Base-by-base conservation (phyloP, 805 yeast species). In the Candida ficus region DNA sequence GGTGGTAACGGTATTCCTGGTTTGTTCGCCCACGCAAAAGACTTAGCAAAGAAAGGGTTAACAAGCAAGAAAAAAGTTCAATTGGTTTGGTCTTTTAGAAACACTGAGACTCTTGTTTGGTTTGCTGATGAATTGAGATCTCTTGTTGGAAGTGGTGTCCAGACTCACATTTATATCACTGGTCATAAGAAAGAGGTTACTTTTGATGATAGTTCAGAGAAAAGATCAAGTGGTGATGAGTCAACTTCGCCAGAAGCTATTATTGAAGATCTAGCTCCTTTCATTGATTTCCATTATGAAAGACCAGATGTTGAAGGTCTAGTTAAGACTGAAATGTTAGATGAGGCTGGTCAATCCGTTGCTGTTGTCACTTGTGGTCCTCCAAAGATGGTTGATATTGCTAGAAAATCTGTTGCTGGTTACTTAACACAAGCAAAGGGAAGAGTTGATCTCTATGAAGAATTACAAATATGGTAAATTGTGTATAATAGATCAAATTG, bases 401-500 rank as follows among this genome's bases (percentile, higher is more conserved):
- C 78, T 17, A 69, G 91, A 53, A 54, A 63, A 3, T 16, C 44
- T 0, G 71, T 79, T 4, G 65, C 72, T 0, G 47, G 64, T 32
- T 21, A 71, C 41, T 56, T 78, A 38, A 60, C 66, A 26, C 46
- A 59, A 22, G 60, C 63, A 39, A 57, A 68, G 12, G 64, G 70
- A 37, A 69, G 84, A 33, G 73, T 84, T 16, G 90, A 82, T 45
- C 79, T 79, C 52, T 80, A 68, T 54, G 95, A 87, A 57, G 90
- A 83, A 53, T 70, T 82, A 36, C 88, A 83, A 62, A 68, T 73
- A 12, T 85, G 95, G 95, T 79, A 53, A 35, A n/a, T n/a, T n/a
- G n/a, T n/a, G n/a, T n/a, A n/a, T n/a, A n/a, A n/a, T n/a, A n/a
- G n/a, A n/a, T n/a, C n/a, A n/a, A n/a, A n/a, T n/a, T n/a, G n/a